Evolutionary conservation across 768 basidiomycete species (phyloP).

Genomic region (Terana coerulea): DNA sequence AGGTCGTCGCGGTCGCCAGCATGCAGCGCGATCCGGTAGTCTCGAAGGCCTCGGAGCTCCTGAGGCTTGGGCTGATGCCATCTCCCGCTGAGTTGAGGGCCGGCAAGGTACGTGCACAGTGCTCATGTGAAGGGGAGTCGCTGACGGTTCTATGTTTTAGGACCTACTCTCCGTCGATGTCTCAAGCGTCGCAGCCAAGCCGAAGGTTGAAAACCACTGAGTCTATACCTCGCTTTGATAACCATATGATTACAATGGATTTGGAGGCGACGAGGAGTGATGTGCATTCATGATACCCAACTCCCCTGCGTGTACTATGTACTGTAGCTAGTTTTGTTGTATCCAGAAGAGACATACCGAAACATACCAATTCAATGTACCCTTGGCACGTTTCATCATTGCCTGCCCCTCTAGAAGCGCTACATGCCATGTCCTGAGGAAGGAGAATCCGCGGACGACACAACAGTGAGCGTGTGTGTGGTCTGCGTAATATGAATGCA

Average conservation of each 20-base stretch:
- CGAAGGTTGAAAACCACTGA: slow-evolving; percentile 12
- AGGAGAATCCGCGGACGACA: no score
- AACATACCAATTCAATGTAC: background rate
- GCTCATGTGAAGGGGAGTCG: background rate
- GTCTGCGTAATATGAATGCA: no score
- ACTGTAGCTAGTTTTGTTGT: background rate
- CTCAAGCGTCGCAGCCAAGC: slow-evolving; percentile 20
- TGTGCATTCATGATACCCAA: background rate
- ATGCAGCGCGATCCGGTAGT: slow-evolving; percentile 86
- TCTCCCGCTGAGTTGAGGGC: slow-evolving; percentile 64
- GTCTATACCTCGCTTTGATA: background rate
- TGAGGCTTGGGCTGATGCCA: slow-evolving; percentile 80
- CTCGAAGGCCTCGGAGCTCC: slow-evolving; percentile 70
- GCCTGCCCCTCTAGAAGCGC: no score
- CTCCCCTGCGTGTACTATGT: background rate
- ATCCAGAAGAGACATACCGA: background rate
- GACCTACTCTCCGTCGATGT: slow-evolving; percentile 30
- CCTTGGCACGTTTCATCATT: no score
- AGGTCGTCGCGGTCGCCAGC: slow-evolving; percentile 67
- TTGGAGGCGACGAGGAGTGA: background rate
- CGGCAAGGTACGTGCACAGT: slow-evolving; percentile 56
- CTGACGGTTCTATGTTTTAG: slow-evolving; percentile 16
- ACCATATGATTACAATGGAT: background rate
- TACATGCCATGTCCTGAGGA: no score
- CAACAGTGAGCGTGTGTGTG: no score